These are phyloP conservation scores for Erodium moschatum DNA, from an alignment of 441 rosid genomes.

Conservation along the genomic window DNA sequence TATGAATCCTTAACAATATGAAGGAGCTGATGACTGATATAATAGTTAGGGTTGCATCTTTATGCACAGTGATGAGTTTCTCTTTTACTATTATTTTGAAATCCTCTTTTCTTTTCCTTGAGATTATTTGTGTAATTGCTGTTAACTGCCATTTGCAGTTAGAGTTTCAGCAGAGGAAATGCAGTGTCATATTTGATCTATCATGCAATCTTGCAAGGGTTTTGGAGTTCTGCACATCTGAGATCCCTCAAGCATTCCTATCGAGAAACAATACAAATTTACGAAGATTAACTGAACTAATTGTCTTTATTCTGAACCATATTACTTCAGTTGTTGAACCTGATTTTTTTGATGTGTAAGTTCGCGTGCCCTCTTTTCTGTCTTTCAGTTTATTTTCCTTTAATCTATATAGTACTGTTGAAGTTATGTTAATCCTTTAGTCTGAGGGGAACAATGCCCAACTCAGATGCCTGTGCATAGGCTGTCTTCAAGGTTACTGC, in stretches of 20 bases:
- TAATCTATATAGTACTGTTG: neutral
- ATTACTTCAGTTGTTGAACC: conserved; percentile 76
- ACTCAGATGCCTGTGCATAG: conserved; percentile 15
- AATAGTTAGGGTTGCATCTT: conserved; percentile 2
- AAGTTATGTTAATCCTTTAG: conserved; percentile 6
- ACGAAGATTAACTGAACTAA: conserved; percentile 76
- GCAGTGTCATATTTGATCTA: conserved; percentile 80
- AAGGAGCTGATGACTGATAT: neutral
- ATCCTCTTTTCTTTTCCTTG: neutral
- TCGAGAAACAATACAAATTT: conserved; percentile 81
- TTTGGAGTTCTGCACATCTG: conserved; percentile 83
- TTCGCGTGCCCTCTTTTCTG: conserved; percentile 14
- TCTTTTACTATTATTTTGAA: neutral
- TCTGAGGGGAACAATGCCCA: conserved; percentile 10
- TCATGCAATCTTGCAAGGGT: conserved; percentile 88
- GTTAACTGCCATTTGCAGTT: conserved; percentile 35
- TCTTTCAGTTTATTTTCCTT: neutral
- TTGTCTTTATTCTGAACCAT: conserved; percentile 75
- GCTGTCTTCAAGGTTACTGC: conserved; percentile 7
- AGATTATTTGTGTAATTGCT: conserved; percentile 9
- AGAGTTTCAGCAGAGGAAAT: conserved; percentile 85
- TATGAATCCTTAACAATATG: neutral
- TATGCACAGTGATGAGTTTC: neutral
- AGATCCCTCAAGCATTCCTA: conserved; percentile 81
- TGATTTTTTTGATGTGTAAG: conserved; percentile 92